Base-by-base conservation (phyloP, 805 yeast genomes). In the Nadsonia fulvescens region DNA sequence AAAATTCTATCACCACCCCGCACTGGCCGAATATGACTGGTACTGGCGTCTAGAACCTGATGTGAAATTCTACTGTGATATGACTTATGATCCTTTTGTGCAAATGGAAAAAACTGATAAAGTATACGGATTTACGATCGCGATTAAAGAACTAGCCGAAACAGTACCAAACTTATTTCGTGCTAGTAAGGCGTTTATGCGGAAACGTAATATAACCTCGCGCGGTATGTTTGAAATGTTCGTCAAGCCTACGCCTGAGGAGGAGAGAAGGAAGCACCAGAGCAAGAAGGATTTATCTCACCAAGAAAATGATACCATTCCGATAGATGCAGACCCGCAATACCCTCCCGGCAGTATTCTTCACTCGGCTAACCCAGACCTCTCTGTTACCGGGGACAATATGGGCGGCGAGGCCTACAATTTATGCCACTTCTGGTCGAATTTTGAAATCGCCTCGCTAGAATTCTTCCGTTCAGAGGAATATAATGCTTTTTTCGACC, bases 41-140 rank as follows among this genome's bases (percentile, higher is more conserved):
- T 86, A 82, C 51, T 83, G 95, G 94, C 61, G 96, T 30, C 81
- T 89, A 8, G 98, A 89, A 48, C 96, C 96, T 3, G 75, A 75
- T 36, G 89, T 86, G 20, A 72, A 77, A 37, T 81, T 79, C 44
- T 81, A 61, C 46, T 86, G 98, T 51, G 95, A 86, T 47, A 49
- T 82, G 29, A 74, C 93, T 0, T 81, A 83, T 50, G 96, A 86
- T 50, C 93, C 94, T 8, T 89, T 86, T 43, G 37, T 61, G 9
- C 79, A 75, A 40, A 81, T 86, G 95, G 64, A 64, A 26, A 56
- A 54, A 25, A 42, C 45, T 32, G 63, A 66, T 23, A 83, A 83
- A 49, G 65, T 62, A 37, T 83, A 83, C 43, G 96, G 93, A 0
- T 89, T 78, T 47, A 79, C 79, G 5, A 69, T 86, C 12, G 55